phyloP scores from a whole-genome alignment of 2,329 filamentous ascomycete species.

The Xylaria hypoxylon region DNA sequence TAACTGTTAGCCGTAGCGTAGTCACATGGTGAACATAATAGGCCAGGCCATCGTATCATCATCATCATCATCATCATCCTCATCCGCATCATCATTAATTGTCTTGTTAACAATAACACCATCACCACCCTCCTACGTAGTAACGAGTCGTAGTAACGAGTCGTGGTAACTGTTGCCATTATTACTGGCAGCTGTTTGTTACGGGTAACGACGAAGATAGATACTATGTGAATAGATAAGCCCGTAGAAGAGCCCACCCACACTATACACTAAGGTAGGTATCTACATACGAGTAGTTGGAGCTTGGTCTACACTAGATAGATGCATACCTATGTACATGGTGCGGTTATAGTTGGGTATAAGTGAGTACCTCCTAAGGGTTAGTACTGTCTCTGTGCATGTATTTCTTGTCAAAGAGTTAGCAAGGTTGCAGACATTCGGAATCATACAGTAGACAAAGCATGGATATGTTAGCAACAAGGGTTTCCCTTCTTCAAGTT shows the following conservation, averaged over 20 bases:
- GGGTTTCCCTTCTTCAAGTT: too few species aligned
- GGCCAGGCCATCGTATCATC: slow-evolving; percentile 21
- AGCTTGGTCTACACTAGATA: too few species aligned
- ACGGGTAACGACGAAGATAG: not conserved
- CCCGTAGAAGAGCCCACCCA: not conserved
- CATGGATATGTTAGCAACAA: too few species aligned
- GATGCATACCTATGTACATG: too few species aligned
- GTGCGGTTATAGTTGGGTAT: too few species aligned
- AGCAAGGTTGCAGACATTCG: too few species aligned
- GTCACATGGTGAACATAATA: slow-evolving; percentile 30
- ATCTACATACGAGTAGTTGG: not conserved
- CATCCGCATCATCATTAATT: not conserved
- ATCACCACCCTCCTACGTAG: slow-evolving; percentile 6
- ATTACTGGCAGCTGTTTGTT: slow-evolving; percentile 21
- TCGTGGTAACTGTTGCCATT: slow-evolving; percentile 14
- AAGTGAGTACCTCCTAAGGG: too few species aligned
- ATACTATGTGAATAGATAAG: too few species aligned
- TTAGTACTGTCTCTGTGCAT: too few species aligned
- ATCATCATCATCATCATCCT: not conserved
- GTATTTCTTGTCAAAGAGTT: too few species aligned
- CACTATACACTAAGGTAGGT: not conserved
- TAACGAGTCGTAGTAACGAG: not conserved
- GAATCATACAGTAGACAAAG: too few species aligned
- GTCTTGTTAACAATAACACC: slow-evolving; percentile 18
- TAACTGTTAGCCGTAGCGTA: slow-evolving; percentile 7